These are phyloP conservation scores for Ganoderma multipileum DNA, from an alignment of 1,284 basidiomycete genomes.

Conservation along the genomic window DNA sequence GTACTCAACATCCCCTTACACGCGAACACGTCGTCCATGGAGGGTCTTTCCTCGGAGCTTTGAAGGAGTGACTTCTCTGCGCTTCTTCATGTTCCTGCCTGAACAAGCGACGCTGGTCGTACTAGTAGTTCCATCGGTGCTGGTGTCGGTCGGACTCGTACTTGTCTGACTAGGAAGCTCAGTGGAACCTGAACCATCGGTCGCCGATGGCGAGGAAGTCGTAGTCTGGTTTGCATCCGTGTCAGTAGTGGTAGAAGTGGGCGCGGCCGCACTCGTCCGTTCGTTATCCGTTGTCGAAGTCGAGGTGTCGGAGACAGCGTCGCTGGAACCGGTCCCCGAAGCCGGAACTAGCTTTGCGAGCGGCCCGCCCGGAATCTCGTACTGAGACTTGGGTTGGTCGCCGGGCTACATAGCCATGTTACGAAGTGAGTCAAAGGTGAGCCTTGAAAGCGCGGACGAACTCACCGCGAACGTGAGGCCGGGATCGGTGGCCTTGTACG, in stretches of 20 bases:
- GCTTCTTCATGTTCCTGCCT: background rate
- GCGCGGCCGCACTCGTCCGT: background rate
- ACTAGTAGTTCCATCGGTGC: background rate
- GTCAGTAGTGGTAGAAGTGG: background rate
- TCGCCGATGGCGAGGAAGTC: too few species aligned
- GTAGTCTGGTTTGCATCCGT: too few species aligned
- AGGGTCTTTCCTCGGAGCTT: background rate
- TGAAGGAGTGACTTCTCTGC: background rate
- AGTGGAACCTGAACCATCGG: too few species aligned
- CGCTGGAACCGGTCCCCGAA: background rate
- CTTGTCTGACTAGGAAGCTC: too few species aligned
- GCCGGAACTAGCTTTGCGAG: background rate
- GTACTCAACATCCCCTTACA: background rate
- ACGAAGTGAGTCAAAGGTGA: background rate
- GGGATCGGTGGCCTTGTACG: constrained; percentile 1
- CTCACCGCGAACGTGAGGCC: background rate
- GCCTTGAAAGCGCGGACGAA: background rate
- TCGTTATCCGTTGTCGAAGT: background rate
- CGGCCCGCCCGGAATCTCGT: background rate
- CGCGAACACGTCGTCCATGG: background rate
- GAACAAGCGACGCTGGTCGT: background rate
- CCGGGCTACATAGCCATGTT: background rate
- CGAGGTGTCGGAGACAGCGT: background rate
- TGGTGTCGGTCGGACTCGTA: background rate
- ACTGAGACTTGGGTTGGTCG: background rate